These are phyloP conservation scores for Hyphopichia burtonii DNA, from an alignment of 1,139 yeast species.

Conservation along the genomic window DNA sequence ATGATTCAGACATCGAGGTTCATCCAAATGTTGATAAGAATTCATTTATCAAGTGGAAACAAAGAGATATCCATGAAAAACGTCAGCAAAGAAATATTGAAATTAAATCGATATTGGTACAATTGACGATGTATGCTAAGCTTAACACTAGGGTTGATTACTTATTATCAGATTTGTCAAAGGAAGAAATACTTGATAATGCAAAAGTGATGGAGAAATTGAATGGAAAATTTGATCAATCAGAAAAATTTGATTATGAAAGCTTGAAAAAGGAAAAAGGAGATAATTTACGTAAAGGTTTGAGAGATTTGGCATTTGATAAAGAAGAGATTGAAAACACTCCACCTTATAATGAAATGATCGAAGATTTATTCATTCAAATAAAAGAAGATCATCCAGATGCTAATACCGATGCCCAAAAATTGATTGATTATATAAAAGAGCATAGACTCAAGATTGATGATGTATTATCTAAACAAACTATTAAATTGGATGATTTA, in stretches of 20 bases:
- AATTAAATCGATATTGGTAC: conserved; percentile 71
- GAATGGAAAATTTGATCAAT: conserved; percentile 51
- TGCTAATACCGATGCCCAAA: conserved; percentile 41
- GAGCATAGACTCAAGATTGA: conserved; percentile 73
- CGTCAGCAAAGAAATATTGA: conserved; percentile 77
- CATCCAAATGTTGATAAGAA: conserved; percentile 97
- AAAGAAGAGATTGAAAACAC: conserved; percentile 60
- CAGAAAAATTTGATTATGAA: conserved; percentile 52
- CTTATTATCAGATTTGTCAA: conserved; percentile 43
- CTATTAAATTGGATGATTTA: conserved; percentile 61
- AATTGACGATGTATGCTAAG: conserved; percentile 71
- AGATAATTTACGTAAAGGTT: conserved; percentile 40
- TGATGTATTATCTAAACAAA: conserved; percentile 57
- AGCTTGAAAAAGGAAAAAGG: conserved; percentile 36
- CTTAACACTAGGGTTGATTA: conserved; percentile 71
- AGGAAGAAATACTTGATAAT: conserved; percentile 42
- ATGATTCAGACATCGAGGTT: conserved; percentile 94
- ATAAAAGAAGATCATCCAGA: conserved; percentile 58
- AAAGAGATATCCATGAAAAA: conserved; percentile 93
- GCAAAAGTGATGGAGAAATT: conserved; percentile 42
- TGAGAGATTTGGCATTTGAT: conserved; percentile 40
- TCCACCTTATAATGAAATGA: conserved; percentile 89
- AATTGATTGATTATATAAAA: conserved; percentile 41
- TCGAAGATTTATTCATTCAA: conserved; percentile 81
- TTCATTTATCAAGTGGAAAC: conserved; percentile 94